A percentile compares a stretch with the other conserved stretches of the same genome.
Evolutionary conservation across 192 early-diverging fungal genomes (phyloP).

Genomic region (Entophlyctis luteolus): DNA sequence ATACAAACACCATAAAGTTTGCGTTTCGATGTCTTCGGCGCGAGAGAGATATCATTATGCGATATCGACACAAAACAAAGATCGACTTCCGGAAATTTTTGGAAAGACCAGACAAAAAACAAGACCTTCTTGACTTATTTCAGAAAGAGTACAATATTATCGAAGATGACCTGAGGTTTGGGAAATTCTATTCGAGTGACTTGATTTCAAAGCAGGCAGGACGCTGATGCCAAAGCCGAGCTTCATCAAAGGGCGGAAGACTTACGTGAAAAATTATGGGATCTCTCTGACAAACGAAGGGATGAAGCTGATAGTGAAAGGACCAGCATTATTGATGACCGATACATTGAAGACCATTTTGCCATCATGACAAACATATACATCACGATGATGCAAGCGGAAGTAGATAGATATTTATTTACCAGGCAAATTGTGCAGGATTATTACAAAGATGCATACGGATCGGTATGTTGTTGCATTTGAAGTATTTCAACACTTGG

Average conservation of each 20-base stretch:
- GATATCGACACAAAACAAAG: conserved; percentile 54
- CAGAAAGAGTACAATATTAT: conserved; percentile 56
- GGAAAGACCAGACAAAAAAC: conserved; percentile 55
- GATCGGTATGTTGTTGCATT: conserved; percentile 27
- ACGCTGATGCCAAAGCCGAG: conserved; percentile 58
- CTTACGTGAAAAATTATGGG: conserved; percentile 59
- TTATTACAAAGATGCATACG: conserved; percentile 50
- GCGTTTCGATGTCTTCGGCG: conserved; percentile 55
- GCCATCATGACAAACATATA: conserved; percentile 49
- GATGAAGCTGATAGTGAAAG: conserved; percentile 61
- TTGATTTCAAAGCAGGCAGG: conserved; percentile 26
- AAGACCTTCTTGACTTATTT: conserved; percentile 51
- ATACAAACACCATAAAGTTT: conserved; percentile 56
- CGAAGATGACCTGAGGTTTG: conserved; percentile 55
- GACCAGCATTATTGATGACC: conserved; percentile 49
- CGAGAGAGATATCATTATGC: conserved; percentile 43
- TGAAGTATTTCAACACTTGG: neutral
- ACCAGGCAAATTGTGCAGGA: conserved; percentile 50
- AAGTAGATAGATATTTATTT: conserved; percentile 47
- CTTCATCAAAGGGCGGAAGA: conserved; percentile 61
- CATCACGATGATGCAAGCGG: conserved; percentile 56
- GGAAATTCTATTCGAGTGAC: neutral
- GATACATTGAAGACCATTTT: conserved; percentile 61
- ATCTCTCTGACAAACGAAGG: conserved; percentile 51
- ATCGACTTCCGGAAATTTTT: conserved; percentile 50